Base-by-base conservation (phyloP, 2,329 filamentous ascomycete species). In the Talaromyces atroroseus region DNA sequence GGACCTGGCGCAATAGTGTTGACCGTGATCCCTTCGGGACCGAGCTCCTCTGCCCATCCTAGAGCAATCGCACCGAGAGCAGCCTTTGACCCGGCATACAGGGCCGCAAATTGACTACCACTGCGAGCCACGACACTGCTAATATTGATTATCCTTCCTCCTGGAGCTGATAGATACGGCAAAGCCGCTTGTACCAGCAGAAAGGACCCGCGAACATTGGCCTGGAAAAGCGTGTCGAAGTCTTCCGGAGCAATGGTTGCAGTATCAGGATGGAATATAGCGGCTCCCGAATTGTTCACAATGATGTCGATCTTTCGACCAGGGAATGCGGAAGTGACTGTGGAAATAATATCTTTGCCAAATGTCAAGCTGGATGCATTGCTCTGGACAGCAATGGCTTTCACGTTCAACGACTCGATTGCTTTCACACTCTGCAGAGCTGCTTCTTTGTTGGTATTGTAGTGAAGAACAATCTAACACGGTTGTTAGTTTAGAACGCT, bases 251-350 rank as follows among this genome's bases (percentile, higher is more conserved):
- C 51, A n/a, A 61, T 53, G 10, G 60, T 59, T 10, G 49, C 24
- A 47, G 60, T 59, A 10, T 57, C 55, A 29, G 53, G 38, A 23
- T 49, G 24, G 38, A 60, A 45, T 2, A 58, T 32, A 3, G 53
- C 61, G 8, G 24, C 45, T 12, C 56, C 61, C 14, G 59, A 58
- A 40, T 63, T 63, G 58, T 63, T 63, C 50, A 63, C 58, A 20
- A 63, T 59, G 46, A 63, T 63, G 47, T 63, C 61, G 26, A 63
- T 58, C 3, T 57, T 59, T 24, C 56, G 21, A 32, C 50, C 54
- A 32, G 55, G 49, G 51, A 64, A 64, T 7, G 26, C 26, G 11
- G 26, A 29, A 29, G 26, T 29, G 5, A 29, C 26, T 29, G 26
- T 8, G 7, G 26, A 29, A 29, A 29, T 29, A 5, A 29, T 29